Evolutionary conservation across 2,329 filamentous ascomycete genomes (phyloP), one percentile per base, ranked within the genome.

Genomic region (Immersiporthe knoxdaviesiana): DNA sequence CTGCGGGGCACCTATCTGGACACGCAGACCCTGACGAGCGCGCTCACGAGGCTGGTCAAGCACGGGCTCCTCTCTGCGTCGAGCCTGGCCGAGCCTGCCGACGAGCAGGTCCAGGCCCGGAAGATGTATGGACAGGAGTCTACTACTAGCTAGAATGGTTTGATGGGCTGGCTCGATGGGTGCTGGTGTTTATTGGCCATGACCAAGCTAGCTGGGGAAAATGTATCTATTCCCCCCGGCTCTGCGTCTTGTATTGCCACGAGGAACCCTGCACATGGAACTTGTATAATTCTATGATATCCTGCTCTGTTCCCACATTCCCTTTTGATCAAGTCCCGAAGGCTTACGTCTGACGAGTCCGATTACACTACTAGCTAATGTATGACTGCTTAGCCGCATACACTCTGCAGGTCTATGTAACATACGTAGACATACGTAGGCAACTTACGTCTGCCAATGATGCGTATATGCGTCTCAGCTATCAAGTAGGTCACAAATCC

Each of bases 1-100:
- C 80, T 98, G 67, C 92, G 92, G 74, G 96, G 96, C 5, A 87
- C 92, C 0, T 99, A 98, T 79, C 84, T 97, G 37, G 88, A 91
- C 71, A 75, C 79, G 5, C 78, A 84, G 67, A 41, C 54, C 3
- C 39, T 71, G 8, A 7, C 14, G 1, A 71, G 82, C 83, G 47
- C 62, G 0, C 32, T 63, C 12, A 27, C 39, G 8, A 44, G 32
- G 8, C 35, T 62, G 11, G 2, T 30, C 0, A 35, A 62, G 21
- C 24, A 35, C 18, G 66, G 24, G 30, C 21, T 21, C 10, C 7
- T 63, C 21, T 3, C 14, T 21, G 14, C n/a, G 30, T 4, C 35
- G 24, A 39, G 5, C n/a, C 44, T 30, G 2, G 54, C 18, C 24
- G 21, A 16, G 21, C 14, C 39, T 18, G n/a, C 50, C 2, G 39